A percentile compares a stretch with the other conserved stretches of the same genome.
These are phyloP conservation scores for Corrigiola litoralis DNA, from an alignment of 179 eudicot species.

Conservation along the genomic window DNA sequence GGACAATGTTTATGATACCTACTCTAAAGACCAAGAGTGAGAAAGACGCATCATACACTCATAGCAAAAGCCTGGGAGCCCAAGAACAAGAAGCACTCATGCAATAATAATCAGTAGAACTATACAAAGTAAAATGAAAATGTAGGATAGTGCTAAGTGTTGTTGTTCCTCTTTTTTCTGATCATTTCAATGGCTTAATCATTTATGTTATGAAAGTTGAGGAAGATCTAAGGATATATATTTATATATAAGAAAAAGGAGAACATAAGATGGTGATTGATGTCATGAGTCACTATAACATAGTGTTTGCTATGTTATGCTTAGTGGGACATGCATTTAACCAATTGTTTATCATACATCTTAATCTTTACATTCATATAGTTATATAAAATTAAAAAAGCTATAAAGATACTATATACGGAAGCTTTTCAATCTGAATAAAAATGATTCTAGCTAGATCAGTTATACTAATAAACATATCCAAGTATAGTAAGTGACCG, in stretches of 20 bases:
- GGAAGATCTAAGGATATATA: not conserved
- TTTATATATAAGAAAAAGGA: not conserved
- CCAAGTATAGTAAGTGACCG: too few species aligned
- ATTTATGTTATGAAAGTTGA: constrained; percentile 18
- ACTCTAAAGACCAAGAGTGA: too few species aligned
- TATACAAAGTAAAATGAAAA: not conserved
- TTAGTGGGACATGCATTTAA: not conserved
- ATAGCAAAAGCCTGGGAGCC: not conserved
- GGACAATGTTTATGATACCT: too few species aligned
- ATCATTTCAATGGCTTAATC: constrained; percentile 1
- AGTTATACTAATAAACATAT: too few species aligned
- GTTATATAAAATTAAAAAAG: too few species aligned
- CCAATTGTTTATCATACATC: not conserved
- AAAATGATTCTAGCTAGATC: too few species aligned
- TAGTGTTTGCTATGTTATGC: not conserved
- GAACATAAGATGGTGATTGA: constrained; percentile 6
- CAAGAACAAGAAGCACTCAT: not conserved
- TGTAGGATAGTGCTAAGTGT: not conserved
- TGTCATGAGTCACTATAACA: constrained; percentile 6
- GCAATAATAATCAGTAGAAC: not conserved
- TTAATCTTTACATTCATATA: too few species aligned
- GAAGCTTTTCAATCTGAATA: too few species aligned
- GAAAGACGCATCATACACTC: too few species aligned
- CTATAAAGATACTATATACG: too few species aligned
- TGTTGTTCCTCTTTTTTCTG: not conserved